Base-by-base conservation (phyloP, 768 basidiomycete species). In the Termitomyces heimii region DNA sequence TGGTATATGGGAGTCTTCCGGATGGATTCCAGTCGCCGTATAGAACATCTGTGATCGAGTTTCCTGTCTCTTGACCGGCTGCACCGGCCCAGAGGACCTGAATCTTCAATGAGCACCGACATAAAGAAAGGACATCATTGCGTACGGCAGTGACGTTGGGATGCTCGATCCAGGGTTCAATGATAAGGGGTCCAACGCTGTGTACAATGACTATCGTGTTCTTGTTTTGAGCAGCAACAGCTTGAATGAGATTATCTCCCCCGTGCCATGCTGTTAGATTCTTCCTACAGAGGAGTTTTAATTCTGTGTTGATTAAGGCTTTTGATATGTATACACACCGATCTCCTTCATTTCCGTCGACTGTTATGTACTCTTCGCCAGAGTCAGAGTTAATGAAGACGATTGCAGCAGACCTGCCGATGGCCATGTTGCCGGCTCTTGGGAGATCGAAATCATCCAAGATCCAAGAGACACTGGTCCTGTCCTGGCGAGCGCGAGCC, bases 321-420 rank as follows among this genome's bases (percentile, higher is more conserved):
- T 5, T 1, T 0, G 35, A 2, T 18, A 66, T 46, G 16, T 34
- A 44, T 13, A 60, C 74, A 46, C 54, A 82, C 80, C 86, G 73
- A 66, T 93, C 91, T 31, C 89, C 89, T 58, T 78, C 77, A 64
- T 91, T 93, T 5, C 86, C 88, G 61, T 89, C 89, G 13, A 91
- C 86, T 18, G 83, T 85, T 62, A 92, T 86, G 65, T 90, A 91
- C 16, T 74, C 82, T 72, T 95, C 94, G 24, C 94, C 94, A 6
- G 90, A 92, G 67, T 94, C 88, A 2, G 89, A 78, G 60, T 85
- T 84, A 61, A 93, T 77, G 69, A 94, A 93, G 10, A 95, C 92
- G 40, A 95, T 75, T 1, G 86, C 86, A 8, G 85, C 85, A 20
- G 84, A 83, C 59, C 80, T 78, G 40, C 66, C 71, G 1, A 72